Evolutionary conservation across 2,329 filamentous ascomycete genomes (phyloP).

Genomic region (Clonostachys rosea): DNA sequence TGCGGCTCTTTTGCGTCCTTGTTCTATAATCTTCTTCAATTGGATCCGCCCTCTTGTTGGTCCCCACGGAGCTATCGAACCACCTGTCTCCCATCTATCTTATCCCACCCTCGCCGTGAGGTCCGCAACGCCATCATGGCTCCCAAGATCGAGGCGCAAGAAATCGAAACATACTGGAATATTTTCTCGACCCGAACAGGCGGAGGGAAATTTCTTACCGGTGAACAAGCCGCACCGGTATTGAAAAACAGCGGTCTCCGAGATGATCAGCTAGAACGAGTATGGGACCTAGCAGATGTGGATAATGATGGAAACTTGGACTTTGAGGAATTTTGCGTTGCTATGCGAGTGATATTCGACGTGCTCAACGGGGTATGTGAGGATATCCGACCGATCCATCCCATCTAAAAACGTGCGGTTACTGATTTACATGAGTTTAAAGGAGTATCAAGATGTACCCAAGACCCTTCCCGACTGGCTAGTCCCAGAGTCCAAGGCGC

Average conservation of each 20-base stretch:
- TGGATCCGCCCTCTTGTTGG: no score
- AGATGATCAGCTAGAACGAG: slow-evolving; percentile 81
- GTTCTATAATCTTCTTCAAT: no score
- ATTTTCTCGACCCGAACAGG: slow-evolving; percentile 57
- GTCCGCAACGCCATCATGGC: slow-evolving; percentile 34
- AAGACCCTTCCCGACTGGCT: slow-evolving; percentile 87
- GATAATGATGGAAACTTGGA: slow-evolving; percentile 97
- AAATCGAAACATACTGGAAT: slow-evolving; percentile 64
- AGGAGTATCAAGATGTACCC: slow-evolving; percentile 93
- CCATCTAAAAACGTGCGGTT: slow-evolving; percentile 1
- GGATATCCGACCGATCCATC: background rate
- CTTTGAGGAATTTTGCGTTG: slow-evolving; percentile 99
- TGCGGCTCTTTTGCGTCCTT: no score
- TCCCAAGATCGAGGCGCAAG: slow-evolving; percentile 56
- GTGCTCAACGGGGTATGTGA: slow-evolving; percentile 78
- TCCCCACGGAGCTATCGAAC: no score
- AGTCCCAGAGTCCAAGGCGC: slow-evolving; percentile 89
- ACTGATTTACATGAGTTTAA: slow-evolving; percentile 4
- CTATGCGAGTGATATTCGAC: slow-evolving; percentile 97
- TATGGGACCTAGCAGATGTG: slow-evolving; percentile 97
- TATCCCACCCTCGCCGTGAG: no score
- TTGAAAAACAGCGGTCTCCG: slow-evolving; percentile 60
- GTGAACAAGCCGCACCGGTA: slow-evolving; percentile 57
- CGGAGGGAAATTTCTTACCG: slow-evolving; percentile 54
- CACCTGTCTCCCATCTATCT: no score